These are phyloP conservation scores for Candida succiphila DNA, from an alignment of 805 yeast genomes.

Conservation along the genomic window DNA sequence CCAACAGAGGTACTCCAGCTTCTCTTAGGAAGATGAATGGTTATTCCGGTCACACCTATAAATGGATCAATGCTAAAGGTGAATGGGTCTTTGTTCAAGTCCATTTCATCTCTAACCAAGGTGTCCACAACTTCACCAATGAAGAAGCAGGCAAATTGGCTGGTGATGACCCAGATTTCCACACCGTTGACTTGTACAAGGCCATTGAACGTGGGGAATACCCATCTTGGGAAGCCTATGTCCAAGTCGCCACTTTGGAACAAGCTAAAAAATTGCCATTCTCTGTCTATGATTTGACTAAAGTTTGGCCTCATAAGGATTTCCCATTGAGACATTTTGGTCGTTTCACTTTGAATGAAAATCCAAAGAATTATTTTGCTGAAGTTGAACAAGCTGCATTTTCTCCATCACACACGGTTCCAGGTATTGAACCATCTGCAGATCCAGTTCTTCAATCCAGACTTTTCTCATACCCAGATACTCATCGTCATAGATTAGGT, in stretches of 20 bases:
- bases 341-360: conserved; percentile 66
- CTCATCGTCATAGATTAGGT: conserved; percentile 77
- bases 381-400: conserved; percentile 83
- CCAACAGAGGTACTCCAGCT: conserved; percentile 78
- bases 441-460: conserved; percentile 81
- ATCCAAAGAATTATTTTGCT: conserved; percentile 81
- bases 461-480: conserved; percentile 75
- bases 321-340: conserved; percentile 86
- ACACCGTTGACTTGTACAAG: conserved; percentile 71
- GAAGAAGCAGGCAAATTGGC: conserved; percentile 62
- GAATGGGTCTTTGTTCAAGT: conserved; percentile 75
- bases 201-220: conserved; percentile 66
- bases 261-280: conserved; percentile 68
- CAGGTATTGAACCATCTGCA: conserved; percentile 73
- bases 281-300: conserved; percentile 84
- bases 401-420: conserved; percentile 78
- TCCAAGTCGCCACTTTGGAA: conserved; percentile 80
- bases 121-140: conserved; percentile 34
- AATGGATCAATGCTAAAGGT: conserved; percentile 68
- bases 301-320: conserved; percentile 84
- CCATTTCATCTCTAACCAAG: conserved; percentile 59
- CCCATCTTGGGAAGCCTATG: conserved; percentile 80
- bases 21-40: conserved; percentile 74
- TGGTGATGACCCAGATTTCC: conserved; percentile 76
- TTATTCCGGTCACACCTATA: conserved; percentile 77